phyloP scores from a whole-genome alignment of 805 yeast genomes.

The Suhomyces sp. region DNA sequence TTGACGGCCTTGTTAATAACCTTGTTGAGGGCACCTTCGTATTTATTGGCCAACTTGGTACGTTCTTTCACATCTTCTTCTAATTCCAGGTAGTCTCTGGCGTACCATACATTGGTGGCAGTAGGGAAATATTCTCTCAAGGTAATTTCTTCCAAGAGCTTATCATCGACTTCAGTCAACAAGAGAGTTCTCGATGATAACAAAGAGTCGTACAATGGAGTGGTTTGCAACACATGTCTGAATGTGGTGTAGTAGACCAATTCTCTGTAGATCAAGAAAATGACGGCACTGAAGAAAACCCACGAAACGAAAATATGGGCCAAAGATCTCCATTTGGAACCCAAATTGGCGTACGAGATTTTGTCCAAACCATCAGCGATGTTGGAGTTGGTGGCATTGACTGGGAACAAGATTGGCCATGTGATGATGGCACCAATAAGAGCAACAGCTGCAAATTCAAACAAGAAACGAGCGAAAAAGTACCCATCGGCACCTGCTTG shows the following conservation, averaged over 20 bases:
- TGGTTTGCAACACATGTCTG: constrained; percentile 71
- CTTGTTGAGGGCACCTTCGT: constrained; percentile 65
- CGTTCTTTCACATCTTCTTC: constrained; percentile 60
- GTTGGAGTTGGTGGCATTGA: constrained; percentile 70
- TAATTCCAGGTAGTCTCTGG: constrained; percentile 61
- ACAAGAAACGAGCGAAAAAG: constrained; percentile 65
- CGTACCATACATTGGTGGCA: constrained; percentile 57
- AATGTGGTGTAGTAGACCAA: constrained; percentile 67
- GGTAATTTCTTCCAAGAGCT: constrained; percentile 45
- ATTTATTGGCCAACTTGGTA: constrained; percentile 55
- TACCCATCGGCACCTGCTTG: constrained; percentile 76
- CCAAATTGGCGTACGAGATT: constrained; percentile 62
- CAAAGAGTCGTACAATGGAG: constrained; percentile 70
- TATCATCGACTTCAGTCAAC: constrained; percentile 63
- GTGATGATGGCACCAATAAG: constrained; percentile 52
- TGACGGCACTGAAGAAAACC: constrained; percentile 65
- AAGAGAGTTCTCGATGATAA: constrained; percentile 71
- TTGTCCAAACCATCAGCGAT: constrained; percentile 58
- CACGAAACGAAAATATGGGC: constrained; percentile 79
- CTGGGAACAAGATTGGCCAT: constrained; percentile 72
- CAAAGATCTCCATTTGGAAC: constrained; percentile 60
- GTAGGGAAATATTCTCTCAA: constrained; percentile 64
- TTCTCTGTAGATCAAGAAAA: constrained; percentile 71
- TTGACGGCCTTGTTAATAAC: constrained; percentile 61
- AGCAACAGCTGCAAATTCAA: constrained; percentile 53